phyloP scores from a whole-genome alignment of 805 yeast genomes.

The Yamadazyma sp. region DNA sequence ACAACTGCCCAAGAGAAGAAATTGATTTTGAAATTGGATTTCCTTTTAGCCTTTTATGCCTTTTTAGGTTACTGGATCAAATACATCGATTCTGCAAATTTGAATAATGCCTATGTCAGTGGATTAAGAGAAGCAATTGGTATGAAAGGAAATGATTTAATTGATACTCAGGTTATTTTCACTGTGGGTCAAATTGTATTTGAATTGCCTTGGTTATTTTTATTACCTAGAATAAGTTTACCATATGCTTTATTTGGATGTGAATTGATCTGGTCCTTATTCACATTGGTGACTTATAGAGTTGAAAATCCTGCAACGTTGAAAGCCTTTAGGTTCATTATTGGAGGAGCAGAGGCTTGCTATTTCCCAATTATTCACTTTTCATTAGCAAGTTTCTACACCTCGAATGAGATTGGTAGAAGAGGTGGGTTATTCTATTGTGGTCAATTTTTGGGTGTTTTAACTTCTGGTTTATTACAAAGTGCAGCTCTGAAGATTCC shows the following conservation, averaged over 20 bases:
- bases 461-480: slow-evolving; percentile 27
- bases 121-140: slow-evolving; percentile 31
- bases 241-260: slow-evolving; percentile 12
- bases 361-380: slow-evolving; percentile 26
- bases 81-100: slow-evolving; percentile 10
- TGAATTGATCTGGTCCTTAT: slow-evolving; percentile 20
- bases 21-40: slow-evolving; percentile 28
- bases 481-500: slow-evolving; percentile 11
- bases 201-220: slow-evolving; percentile 23
- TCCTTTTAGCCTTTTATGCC: slow-evolving; percentile 10
- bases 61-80: slow-evolving; percentile 12
- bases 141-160: slow-evolving; percentile 28
- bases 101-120: slow-evolving; percentile 23
- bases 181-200: slow-evolving; percentile 23
- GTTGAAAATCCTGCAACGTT: slow-evolving; percentile 17
- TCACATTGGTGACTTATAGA: slow-evolving; percentile 20
- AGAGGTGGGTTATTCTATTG: slow-evolving; percentile 24
- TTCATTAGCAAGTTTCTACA: slow-evolving; percentile 23
- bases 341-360: slow-evolving; percentile 25
- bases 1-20: slow-evolving; percentile 27
- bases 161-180: slow-evolving; percentile 23
- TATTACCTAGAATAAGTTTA: slow-evolving; percentile 18
- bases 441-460: slow-evolving; percentile 28
- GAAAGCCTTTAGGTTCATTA: slow-evolving; percentile 23
- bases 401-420: slow-evolving; percentile 21